A percentile compares a stretch with the other conserved stretches of the same genome.
phyloP scores from a whole-genome alignment of 2,329 filamentous ascomycete genomes.

The Anthostomella pinea region DNA sequence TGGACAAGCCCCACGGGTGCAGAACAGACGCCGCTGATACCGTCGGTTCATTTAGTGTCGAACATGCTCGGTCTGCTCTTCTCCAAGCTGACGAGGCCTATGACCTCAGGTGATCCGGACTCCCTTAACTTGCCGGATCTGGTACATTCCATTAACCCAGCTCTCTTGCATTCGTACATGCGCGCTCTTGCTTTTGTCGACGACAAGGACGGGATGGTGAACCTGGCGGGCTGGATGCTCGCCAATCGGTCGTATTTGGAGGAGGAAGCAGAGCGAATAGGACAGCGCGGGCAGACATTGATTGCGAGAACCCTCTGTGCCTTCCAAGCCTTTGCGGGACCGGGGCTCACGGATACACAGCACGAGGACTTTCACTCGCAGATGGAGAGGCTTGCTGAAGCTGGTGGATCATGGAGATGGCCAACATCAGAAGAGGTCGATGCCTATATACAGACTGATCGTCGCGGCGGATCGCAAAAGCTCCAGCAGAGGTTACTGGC shows the following conservation, averaged over 20 bases:
- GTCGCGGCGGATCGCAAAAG: constrained; percentile 14
- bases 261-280: constrained; percentile 31
- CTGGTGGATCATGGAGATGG: constrained; percentile 26
- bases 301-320: constrained; percentile 40
- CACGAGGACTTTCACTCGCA: constrained; percentile 15
- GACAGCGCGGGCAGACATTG: constrained; percentile 26
- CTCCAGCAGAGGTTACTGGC: constrained; percentile 18
- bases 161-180: constrained; percentile 57
- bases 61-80: constrained; percentile 16
- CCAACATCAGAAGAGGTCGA: constrained; percentile 29
- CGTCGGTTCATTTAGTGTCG: constrained; percentile 7
- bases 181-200: constrained; percentile 59
- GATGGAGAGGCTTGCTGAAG: constrained; percentile 16
- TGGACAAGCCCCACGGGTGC: no score
- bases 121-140: constrained; percentile 19
- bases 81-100: constrained; percentile 25
- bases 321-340: constrained; percentile 48
- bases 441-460: constrained; percentile 22
- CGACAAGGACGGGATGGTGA: constrained; percentile 56
- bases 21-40: constrained; percentile 10
- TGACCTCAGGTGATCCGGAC: constrained; percentile 9
- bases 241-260: constrained; percentile 39
- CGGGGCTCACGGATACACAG: constrained; percentile 34
- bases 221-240: constrained; percentile 58
- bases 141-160: constrained; percentile 34